Percentiles rank a stretch among this genome's conserved stretches.
phyloP scores from a whole-genome alignment of 225 moss, liverwort and hornwort genomes.

The Sphagnum contortum region DNA sequence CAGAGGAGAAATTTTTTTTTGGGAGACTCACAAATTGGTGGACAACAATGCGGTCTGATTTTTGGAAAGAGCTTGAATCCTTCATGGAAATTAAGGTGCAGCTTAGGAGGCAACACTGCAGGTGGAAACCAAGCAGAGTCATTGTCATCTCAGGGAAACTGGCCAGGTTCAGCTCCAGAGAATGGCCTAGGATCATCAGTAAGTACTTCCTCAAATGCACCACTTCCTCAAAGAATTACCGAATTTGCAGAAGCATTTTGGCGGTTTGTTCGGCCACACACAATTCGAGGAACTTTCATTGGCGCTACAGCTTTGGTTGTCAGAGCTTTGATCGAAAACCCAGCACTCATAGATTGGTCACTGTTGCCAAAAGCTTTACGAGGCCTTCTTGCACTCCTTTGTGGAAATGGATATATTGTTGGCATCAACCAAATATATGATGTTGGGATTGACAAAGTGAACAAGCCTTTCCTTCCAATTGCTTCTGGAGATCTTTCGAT shows the following conservation, averaged over 20 bases:
- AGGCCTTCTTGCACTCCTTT: conserved; percentile 72
- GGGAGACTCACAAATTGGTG: too few species aligned
- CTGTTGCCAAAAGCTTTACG: conserved; percentile 83
- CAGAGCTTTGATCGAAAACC: conserved; percentile 72
- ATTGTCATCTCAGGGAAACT: too few species aligned
- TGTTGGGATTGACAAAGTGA: conserved; percentile 82
- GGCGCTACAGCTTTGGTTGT: conserved; percentile 74
- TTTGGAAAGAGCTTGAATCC: too few species aligned
- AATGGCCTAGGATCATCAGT: too few species aligned
- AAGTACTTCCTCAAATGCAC: background rate
- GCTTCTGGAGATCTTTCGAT: conserved; percentile 85
- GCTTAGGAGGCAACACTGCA: too few species aligned
- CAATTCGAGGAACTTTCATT: conserved; percentile 78
- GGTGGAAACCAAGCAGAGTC: too few species aligned
- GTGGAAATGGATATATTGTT: conserved; percentile 93
- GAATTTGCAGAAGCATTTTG: conserved; percentile 71
- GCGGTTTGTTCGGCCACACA: conserved; percentile 90
- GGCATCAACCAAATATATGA: conserved; percentile 99
- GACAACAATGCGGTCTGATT: too few species aligned
- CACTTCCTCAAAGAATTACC: conserved; percentile 19
- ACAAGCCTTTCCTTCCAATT: conserved; percentile 90
- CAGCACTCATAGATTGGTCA: conserved; percentile 53
- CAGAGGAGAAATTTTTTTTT: too few species aligned
- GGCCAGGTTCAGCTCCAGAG: too few species aligned
- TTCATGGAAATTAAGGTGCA: too few species aligned